phyloP scores from a whole-genome alignment of 176 grass and related monocot species.

The Phoenix roebelenii region DNA sequence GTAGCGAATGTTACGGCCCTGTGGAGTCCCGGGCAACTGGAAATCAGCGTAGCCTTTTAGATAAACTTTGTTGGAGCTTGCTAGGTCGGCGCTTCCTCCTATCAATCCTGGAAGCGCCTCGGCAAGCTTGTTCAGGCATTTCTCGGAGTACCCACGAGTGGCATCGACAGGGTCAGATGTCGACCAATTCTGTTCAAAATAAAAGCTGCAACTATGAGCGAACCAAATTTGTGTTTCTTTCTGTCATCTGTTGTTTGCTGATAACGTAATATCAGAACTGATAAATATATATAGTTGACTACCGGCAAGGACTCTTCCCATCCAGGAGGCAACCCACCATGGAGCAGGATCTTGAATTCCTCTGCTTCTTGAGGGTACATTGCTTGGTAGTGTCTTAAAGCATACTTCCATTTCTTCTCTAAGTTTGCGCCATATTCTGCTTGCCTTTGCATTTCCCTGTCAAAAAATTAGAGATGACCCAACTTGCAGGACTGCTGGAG shows the following conservation, averaged over 20 bases:
- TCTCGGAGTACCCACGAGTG: conserved; percentile 8
- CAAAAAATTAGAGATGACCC: not conserved
- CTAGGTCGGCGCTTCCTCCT: conserved; percentile 2
- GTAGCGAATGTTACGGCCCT: conserved; percentile 4
- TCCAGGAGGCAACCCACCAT: not conserved
- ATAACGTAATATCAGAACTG: no score
- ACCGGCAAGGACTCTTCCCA: conserved; percentile 1
- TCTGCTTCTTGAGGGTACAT: not conserved
- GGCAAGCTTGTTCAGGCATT: conserved; percentile 3
- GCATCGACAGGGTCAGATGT: conserved; percentile 6
- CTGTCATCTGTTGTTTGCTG: no score
- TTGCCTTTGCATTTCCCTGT: conserved; percentile 3
- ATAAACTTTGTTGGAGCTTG: conserved; percentile 11
- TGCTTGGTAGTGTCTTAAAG: not conserved
- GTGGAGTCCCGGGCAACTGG: not conserved
- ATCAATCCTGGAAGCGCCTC: conserved; percentile 6
- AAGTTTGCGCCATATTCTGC: not conserved
- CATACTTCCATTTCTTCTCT: conserved; percentile 5
- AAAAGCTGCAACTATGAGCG: no score
- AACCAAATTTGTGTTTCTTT: no score
- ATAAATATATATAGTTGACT: not conserved
- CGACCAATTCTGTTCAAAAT: conserved; percentile 2
- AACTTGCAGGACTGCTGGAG: no score
- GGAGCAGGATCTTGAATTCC: conserved; percentile 2
- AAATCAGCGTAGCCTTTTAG: conserved; percentile 4